These are phyloP conservation scores for Paraconiothyrium brasiliense DNA, from an alignment of 2,329 filamentous ascomycete species.

Conservation along the genomic window DNA sequence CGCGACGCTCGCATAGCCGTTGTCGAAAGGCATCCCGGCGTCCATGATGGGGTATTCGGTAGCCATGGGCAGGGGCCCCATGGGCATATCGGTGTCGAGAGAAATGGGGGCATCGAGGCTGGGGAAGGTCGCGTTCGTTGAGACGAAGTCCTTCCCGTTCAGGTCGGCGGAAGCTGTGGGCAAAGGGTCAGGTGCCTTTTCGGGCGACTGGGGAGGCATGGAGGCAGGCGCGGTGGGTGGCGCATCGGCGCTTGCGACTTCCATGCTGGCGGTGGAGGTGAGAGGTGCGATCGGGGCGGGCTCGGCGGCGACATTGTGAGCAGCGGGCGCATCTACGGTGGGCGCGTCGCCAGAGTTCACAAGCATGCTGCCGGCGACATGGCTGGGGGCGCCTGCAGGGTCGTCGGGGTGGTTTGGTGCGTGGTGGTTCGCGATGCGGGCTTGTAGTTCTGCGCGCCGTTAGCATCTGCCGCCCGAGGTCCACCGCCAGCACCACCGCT, in stretches of 20 bases:
- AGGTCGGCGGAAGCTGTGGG: constrained; percentile 14
- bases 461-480: constrained; percentile 23
- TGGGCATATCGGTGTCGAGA: constrained; percentile 26
- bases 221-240: constrained; percentile 27
- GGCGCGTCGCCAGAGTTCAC: constrained; percentile 32
- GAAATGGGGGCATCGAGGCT: constrained; percentile 35
- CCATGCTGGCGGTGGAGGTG: constrained; percentile 35
- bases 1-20: constrained; percentile 22
- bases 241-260: constrained; percentile 39
- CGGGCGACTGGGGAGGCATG: constrained; percentile 12
- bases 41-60: constrained; percentile 22
- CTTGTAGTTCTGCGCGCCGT: constrained; percentile 30
- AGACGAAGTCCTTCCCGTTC: constrained; percentile 14
- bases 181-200: constrained; percentile 12
- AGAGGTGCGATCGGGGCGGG: constrained; percentile 31
- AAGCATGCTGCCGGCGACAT: constrained; percentile 46
- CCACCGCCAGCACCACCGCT: constrained; percentile 6
- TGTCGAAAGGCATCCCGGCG: constrained; percentile 22
- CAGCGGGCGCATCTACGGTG: constrained; percentile 20
- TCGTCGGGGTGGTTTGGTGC: constrained; percentile 5
- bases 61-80: constrained; percentile 15
- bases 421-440: not conserved
- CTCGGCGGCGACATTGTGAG: constrained; percentile 38
- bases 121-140: constrained; percentile 23
- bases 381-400: constrained; percentile 23